phyloP scores from a whole-genome alignment of 2,329 filamentous ascomycete species.

The Botryotinia calthae region DNA sequence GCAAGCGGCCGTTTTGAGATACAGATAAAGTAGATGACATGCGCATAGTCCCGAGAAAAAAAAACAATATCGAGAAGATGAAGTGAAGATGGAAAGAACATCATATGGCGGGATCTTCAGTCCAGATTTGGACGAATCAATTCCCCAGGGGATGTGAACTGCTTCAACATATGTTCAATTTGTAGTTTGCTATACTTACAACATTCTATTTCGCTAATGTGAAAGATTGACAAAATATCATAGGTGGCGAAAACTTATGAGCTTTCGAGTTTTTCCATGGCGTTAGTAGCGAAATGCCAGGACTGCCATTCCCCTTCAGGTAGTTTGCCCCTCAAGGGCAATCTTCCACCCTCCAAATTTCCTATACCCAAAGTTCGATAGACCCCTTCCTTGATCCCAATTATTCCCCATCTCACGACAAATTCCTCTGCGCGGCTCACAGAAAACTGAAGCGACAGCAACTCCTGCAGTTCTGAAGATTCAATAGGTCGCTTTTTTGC shows the following conservation, averaged over 20 bases:
- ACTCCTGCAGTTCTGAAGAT: slow-evolving; percentile 45
- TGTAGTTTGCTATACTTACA: neutral
- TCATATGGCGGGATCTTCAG: neutral
- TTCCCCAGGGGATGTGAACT: neutral
- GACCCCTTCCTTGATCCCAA: slow-evolving; percentile 60
- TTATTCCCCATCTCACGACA: slow-evolving; percentile 53
- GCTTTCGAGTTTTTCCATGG: neutral
- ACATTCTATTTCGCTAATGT: neutral
- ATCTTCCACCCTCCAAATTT: slow-evolving; percentile 53
- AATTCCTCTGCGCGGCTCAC: slow-evolving; percentile 60
- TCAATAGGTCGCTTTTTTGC: slow-evolving; percentile 40
- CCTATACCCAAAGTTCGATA: slow-evolving; percentile 55
- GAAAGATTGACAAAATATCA: neutral
- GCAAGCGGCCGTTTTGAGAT: neutral
- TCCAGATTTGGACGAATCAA: neutral
- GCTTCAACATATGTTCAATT: neutral
- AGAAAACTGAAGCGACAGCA: slow-evolving; percentile 52
- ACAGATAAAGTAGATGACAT: neutral
- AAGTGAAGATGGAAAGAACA: neutral
- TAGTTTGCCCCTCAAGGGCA: slow-evolving; percentile 56
- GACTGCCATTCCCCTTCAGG: slow-evolving; percentile 49
- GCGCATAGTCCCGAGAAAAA: neutral
- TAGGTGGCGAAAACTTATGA: neutral
- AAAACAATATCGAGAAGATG: neutral
- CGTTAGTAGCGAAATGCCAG: slow-evolving; percentile 8